Conservation (phyloP, 2,329 filamentous ascomycete genomes). For the Didymella pomorum region DNA sequence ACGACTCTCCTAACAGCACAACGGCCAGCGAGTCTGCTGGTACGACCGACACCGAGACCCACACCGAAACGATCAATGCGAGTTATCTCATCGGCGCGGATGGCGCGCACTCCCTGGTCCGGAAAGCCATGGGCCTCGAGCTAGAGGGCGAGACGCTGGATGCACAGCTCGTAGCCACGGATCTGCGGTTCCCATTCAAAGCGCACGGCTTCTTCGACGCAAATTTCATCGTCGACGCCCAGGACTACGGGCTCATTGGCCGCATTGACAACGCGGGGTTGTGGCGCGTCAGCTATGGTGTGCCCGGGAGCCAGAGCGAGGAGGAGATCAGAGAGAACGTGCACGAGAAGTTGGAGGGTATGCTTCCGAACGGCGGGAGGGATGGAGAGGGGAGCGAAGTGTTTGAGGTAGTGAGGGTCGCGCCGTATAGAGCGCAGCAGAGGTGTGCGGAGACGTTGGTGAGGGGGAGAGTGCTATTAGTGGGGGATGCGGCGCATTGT, state of each 20-base stretch:
- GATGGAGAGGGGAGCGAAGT: conserved; percentile 21
- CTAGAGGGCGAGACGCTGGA: conserved; percentile 49
- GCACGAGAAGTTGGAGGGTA: conserved; percentile 38
- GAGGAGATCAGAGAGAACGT: conserved; percentile 41
- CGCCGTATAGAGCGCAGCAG: conserved; percentile 55
- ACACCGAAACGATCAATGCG: conserved; percentile 33
- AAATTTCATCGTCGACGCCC: conserved; percentile 52
- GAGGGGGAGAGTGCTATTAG: conserved; percentile 45
- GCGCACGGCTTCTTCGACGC: conserved; percentile 51
- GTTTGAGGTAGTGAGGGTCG: conserved; percentile 48
- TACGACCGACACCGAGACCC: background rate
- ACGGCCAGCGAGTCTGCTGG: background rate
- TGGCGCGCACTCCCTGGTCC: conserved; percentile 36
- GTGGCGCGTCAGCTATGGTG: conserved; percentile 55
- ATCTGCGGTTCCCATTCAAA: conserved; percentile 50
- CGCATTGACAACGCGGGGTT: conserved; percentile 46
- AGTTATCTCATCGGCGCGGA: conserved; percentile 44
- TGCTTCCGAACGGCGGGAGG: conserved; percentile 42
- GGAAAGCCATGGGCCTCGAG: conserved; percentile 29
- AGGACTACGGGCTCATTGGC: conserved; percentile 51
- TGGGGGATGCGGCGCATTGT: conserved; percentile 54
- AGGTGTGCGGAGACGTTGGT: conserved; percentile 45
- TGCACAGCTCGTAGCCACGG: conserved; percentile 50
- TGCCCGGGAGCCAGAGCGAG: conserved; percentile 39
- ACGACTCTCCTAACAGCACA: background rate